Base-by-base conservation (phyloP, 345 rosid species). In the Salix arbutifolia region DNA sequence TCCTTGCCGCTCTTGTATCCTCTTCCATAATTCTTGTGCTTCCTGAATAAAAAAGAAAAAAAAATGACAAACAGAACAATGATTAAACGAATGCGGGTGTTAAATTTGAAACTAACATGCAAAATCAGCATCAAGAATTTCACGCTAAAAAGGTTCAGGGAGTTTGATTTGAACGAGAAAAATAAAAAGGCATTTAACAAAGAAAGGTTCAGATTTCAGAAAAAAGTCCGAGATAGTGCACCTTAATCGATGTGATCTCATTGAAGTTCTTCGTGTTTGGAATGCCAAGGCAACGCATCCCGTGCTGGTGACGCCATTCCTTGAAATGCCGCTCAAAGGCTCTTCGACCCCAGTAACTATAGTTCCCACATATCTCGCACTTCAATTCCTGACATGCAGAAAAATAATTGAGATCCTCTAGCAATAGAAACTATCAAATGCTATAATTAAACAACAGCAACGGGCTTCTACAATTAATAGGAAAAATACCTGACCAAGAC, bases 261-360 rank as follows among this genome's bases (percentile, higher is more conserved):
- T 96, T 96, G 76, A 96, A 96, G 87, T 96, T 96, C 86, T 96
- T 96, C 42, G 99, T 96, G 88, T 96, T 96, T 52, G 99, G 99
- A 74, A 96, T 96, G 76, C 97, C 98, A 69, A 94, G 87, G 81
- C 98, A 96, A 40, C 97, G 98, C 99, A 96, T 96, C 65, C 99
- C 99, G 80, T 96, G 99, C 77, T 96, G 99, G 87, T 96, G 99
- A 23, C 95, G 89, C 91, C 90, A 89, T 85, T 96, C 99, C 90
- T 96, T 94, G 81, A 96, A 96, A 84, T 96, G 98, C 76, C 97
- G 85, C 90, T 96, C 99, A 62, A 88, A 96, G 71, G 97, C 99
- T 77, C 99, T 88, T 40, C 98, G 91, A 6, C 99, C 99, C 99
- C 98, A 94, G 73, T 92, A 96, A 85, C 97, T 92, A 78, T 87